Conservation (phyloP, 257 asterid species). For the Verbena officinalis region DNA sequence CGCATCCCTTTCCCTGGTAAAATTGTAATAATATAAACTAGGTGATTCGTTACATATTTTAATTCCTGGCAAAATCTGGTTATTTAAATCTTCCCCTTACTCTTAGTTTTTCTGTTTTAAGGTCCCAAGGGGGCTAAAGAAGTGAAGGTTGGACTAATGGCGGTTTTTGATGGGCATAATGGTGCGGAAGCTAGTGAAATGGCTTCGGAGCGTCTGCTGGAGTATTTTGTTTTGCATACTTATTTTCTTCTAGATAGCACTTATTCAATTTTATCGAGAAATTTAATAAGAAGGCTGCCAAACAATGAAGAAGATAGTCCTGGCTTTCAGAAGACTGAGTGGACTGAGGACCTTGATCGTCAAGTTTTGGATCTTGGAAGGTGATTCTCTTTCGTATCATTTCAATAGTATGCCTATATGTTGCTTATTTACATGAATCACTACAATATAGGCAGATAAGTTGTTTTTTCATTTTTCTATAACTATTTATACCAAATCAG, state of each 20-base stretch:
- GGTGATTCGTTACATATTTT: neutral
- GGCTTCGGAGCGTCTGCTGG: conserved; percentile 77
- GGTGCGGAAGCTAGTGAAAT: conserved; percentile 95
- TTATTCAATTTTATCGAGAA: conserved; percentile 66
- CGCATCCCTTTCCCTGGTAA: conserved; percentile 86
- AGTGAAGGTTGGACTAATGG: conserved; percentile 80
- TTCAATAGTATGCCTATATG: conserved; percentile 15
- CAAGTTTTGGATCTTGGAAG: conserved; percentile 65
- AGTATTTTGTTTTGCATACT: conserved; percentile 84
- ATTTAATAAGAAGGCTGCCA: conserved; percentile 57
- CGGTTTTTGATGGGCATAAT: conserved; percentile 96
- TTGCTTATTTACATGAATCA: neutral
- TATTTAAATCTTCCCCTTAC: neutral
- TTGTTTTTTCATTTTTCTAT: neutral
- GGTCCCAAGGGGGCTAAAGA: conserved; percentile 71
- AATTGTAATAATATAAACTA: neutral
- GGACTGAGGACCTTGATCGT: conserved; percentile 55
- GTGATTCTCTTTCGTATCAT: conserved; percentile 34
- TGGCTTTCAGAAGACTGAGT: conserved; percentile 43
- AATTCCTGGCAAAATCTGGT: neutral
- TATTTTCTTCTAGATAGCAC: conserved; percentile 87
- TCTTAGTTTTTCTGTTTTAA: conserved; percentile 23
- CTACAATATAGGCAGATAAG: neutral
- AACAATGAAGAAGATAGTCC: conserved; percentile 40
- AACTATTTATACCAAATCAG: neutral